Percentiles rank a stretch among this genome's conserved stretches.
Conservation (phyloP, 768 basidiomycete genomes). For the Megacollybia marginata region DNA sequence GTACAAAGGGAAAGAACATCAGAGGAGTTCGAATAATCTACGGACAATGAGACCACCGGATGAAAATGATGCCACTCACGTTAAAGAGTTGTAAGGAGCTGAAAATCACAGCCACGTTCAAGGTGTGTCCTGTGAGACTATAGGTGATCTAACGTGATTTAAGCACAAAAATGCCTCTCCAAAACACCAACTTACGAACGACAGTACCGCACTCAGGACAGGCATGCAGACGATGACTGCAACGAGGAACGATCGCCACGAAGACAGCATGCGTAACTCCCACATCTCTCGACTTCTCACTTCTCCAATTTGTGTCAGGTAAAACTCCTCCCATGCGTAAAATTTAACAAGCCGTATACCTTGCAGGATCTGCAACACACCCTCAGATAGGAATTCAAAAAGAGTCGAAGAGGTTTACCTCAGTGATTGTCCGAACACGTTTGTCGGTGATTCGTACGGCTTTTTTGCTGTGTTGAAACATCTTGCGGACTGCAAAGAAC, state of each 20-base stretch:
- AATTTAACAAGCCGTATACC: constrained; percentile 60
- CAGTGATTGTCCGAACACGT: constrained; percentile 55
- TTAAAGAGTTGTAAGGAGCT: constrained; percentile 53
- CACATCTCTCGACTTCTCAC: constrained; percentile 31
- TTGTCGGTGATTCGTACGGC: constrained; percentile 59
- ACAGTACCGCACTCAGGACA: constrained; percentile 39
- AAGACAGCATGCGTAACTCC: constrained; percentile 27
- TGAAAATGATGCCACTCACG: constrained; percentile 17
- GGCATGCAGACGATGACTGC: constrained; percentile 45
- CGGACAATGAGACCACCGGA: not conserved
- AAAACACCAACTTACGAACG: constrained; percentile 33
- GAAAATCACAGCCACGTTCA: constrained; percentile 51
- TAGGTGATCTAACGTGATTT: constrained; percentile 46
- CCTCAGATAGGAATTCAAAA: not conserved
- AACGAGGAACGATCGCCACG: constrained; percentile 20
- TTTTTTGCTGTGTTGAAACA: constrained; percentile 45
- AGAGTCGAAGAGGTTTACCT: constrained; percentile 22
- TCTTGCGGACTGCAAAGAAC: constrained; percentile 14
- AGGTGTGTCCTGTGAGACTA: constrained; percentile 43
- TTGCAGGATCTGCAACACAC: constrained; percentile 40
- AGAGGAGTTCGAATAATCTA: constrained; percentile 57
- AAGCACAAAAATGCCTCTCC: not conserved
- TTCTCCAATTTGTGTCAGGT: constrained; percentile 29
- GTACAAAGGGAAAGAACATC: constrained; percentile 45
- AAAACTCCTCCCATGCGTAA: constrained; percentile 52